phyloP scores from a whole-genome alignment of 768 basidiomycete species.

The Leccinum disarticulatum region DNA sequence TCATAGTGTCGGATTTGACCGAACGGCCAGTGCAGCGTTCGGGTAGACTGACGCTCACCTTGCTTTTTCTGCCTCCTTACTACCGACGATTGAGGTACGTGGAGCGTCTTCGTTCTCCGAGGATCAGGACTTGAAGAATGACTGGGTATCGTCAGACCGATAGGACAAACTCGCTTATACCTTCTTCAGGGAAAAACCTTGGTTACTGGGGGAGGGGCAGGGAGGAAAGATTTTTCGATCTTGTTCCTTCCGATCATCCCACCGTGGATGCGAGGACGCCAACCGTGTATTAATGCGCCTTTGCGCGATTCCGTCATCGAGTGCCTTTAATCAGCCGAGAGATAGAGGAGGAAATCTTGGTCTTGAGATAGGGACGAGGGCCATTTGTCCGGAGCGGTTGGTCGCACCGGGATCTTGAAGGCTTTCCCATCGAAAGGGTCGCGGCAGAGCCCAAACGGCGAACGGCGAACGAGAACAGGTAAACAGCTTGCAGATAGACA shows the following conservation, averaged over 20 bases:
- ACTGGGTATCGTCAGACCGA: background rate
- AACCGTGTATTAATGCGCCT: conserved; percentile 1
- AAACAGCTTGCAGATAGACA: background rate
- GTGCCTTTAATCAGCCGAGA: background rate
- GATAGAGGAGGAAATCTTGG: conserved; percentile 2
- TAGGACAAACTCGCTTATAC: background rate
- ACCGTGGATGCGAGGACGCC: conserved; percentile 12
- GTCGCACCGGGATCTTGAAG: background rate
- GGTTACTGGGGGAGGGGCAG: background rate
- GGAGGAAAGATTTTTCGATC: background rate
- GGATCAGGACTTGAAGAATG: conserved; percentile 9
- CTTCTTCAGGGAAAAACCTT: background rate
- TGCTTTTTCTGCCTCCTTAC: background rate
- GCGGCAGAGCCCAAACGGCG: conserved; percentile 6
- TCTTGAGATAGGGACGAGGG: background rate
- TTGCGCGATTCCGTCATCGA: conserved; percentile 10
- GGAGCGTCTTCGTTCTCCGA: conserved; percentile 4
- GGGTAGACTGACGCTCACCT: background rate
- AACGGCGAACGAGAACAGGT: background rate
- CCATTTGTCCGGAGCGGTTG: conserved; percentile 11
- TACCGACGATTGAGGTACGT: background rate
- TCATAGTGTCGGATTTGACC: conserved; percentile 2
- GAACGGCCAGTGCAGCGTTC: background rate
- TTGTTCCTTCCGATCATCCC: background rate
- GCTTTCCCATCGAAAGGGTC: conserved; percentile 24